Base-by-base conservation (phyloP, 306 rosid genomes). In the Acacia confusa region DNA sequence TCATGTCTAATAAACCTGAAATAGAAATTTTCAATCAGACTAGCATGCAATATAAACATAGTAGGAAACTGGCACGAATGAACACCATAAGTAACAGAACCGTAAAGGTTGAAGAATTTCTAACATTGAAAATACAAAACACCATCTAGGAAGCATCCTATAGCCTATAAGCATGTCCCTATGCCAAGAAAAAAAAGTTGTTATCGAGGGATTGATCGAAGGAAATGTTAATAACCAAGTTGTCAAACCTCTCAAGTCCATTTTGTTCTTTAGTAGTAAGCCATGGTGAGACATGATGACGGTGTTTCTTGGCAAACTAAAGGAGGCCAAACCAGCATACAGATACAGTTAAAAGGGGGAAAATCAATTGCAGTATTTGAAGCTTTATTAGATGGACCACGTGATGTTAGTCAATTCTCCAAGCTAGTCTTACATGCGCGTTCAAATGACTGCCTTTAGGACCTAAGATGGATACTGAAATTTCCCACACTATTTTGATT, bases 11-110 rank as follows among this genome's bases (percentile, higher is more conserved):
- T 5, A 55, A 50, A 47, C 19, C 9, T 44, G 44, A 72, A 81
- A 52, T 27, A 43, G n/a, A 81, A 81, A 69, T 72, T 74, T 73
- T 68, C 77, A 69, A 74, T 73, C 76, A 77, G 48, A 65, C 41
- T 48, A 16, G 4, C 32, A 52, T 34, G 30, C 28, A 76, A 55
- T 79, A 24, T 27, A 55, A 40, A 73, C 41, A 72, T 27, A 79
- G 40, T 28, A 53, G 55, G 64, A 64, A 38, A 79, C 14, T 45
- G 64, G 20, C 41, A 77, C 57, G 80, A 44, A 67, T n/a, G 53
- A 78, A 72, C 52, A 40, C 53, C 70, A 66, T 50, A 70, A 30
- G 36, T 69, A 80, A 75, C 50, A 68, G 24, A 69, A 79, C 25
- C 53, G 66, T 67, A 78, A 70, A 20, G 58, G 68, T 38, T 65